Conservation (phyloP, 306 rosid genomes). For the Prunus campanulata region DNA sequence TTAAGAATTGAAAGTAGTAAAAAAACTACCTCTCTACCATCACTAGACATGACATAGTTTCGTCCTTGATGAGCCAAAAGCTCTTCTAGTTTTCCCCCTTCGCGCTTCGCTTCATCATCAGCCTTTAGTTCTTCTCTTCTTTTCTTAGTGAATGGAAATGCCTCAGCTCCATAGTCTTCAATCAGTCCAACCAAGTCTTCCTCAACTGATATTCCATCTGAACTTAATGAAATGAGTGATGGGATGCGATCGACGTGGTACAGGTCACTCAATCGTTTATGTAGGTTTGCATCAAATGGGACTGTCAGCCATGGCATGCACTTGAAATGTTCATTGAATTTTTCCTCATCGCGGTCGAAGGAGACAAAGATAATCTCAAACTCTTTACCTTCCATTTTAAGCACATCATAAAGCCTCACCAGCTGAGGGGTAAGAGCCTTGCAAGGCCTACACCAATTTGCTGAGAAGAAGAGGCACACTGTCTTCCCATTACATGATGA, state of each 20-base stretch:
- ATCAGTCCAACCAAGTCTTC: constrained; percentile 66
- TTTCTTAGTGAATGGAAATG: constrained; percentile 83
- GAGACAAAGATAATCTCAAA: constrained; percentile 77
- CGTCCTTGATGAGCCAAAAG: constrained; percentile 59
- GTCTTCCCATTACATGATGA: constrained; percentile 66
- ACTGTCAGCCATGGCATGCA: constrained; percentile 84
- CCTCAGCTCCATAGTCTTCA: constrained; percentile 84
- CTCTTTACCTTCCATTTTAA: constrained; percentile 43
- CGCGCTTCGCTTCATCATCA: constrained; percentile 56
- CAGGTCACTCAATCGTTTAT: constrained; percentile 49
- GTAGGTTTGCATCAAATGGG: constrained; percentile 60
- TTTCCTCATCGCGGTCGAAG: constrained; percentile 56
- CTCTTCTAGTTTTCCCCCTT: constrained; percentile 58
- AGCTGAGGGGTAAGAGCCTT: constrained; percentile 68
- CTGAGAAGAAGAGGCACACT: constrained; percentile 72
- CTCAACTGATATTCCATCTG: constrained; percentile 43
- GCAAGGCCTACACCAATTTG: constrained; percentile 97
- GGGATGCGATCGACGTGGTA: constrained; percentile 66
- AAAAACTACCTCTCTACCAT: constrained; percentile 55
- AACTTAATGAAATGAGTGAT: constrained; percentile 54
- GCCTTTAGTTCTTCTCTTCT: constrained; percentile 65
- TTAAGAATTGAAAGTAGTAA: background rate
- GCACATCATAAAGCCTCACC: constrained; percentile 50
- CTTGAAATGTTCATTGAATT: constrained; percentile 59
- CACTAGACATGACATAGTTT: constrained; percentile 50